phyloP scores from a whole-genome alignment of 176 grass and related monocot genomes.

The Carex pumila region DNA sequence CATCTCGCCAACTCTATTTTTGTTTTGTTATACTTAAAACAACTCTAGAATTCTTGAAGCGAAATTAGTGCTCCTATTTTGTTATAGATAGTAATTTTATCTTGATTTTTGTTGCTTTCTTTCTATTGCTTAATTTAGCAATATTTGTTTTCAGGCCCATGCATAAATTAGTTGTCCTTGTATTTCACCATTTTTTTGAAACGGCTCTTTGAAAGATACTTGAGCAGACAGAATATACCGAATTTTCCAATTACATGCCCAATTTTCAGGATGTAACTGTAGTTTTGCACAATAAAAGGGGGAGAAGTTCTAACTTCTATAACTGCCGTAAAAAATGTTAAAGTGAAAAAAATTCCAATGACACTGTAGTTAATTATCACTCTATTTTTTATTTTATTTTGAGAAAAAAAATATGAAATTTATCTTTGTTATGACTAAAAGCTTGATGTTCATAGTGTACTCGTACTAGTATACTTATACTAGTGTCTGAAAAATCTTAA shows the following conservation, averaged over 20 bases:
- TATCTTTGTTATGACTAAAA: not conserved
- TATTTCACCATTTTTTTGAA: not conserved
- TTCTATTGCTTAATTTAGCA: constrained; percentile 5
- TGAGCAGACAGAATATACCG: not conserved
- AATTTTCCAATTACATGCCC: not conserved
- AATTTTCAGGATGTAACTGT: not conserved
- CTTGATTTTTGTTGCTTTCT: not conserved
- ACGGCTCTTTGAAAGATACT: not conserved
- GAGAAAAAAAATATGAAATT: not conserved
- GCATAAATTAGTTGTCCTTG: not conserved
- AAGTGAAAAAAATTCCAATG: not conserved
- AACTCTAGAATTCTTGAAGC: not conserved
- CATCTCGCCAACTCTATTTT: not conserved
- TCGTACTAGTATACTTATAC: not conserved
- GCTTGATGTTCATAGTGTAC: not conserved
- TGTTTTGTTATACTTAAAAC: not conserved
- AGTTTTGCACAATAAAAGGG: not conserved
- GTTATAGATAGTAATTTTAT: not conserved
- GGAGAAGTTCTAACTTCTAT: not conserved
- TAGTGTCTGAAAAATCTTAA: not conserved
- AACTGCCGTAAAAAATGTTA: not conserved
- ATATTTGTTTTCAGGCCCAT: not conserved
- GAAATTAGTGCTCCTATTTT: not conserved
- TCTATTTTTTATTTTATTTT: not conserved
- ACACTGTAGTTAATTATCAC: not conserved